Percentiles rank a stretch among this genome's conserved stretches.
Evolutionary conservation across 2,329 filamentous ascomycete genomes (phyloP).

Genomic region (Tolypocladium pustulatum): DNA sequence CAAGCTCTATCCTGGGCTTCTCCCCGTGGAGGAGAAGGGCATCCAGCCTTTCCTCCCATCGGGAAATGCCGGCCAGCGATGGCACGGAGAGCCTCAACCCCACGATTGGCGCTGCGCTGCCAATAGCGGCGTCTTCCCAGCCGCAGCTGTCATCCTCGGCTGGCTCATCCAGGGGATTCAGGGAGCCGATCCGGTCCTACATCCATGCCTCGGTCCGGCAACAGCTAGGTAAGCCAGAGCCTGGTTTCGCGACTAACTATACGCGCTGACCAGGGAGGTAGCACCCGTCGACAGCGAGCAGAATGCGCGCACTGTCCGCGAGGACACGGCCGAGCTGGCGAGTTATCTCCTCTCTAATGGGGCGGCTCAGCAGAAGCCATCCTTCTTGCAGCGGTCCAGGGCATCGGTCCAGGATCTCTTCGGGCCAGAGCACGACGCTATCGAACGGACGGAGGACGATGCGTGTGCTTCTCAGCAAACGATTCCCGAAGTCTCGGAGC

Average conservation of each 20-base stretch:
- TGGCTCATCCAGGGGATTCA: constrained; percentile 28
- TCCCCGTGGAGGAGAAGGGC: constrained; percentile 36
- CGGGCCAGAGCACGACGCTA: constrained; percentile 10
- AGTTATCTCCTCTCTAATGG: constrained; percentile 67
- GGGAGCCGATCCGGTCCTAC: constrained; percentile 62
- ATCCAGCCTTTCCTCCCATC: constrained; percentile 24
- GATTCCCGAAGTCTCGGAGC: constrained; percentile 52
- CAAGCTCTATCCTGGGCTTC: constrained; percentile 34
- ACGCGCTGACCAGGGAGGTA: constrained; percentile 13
- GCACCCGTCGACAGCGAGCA: constrained; percentile 56
- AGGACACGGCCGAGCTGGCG: constrained; percentile 80
- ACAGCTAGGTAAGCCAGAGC: constrained; percentile 36
- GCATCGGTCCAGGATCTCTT: constrained; percentile 17
- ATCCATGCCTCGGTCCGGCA: constrained; percentile 56
- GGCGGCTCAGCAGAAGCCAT: constrained; percentile 29
- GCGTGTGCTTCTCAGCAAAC: constrained; percentile 32
- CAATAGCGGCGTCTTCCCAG: constrained; percentile 8
- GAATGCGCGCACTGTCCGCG: constrained; percentile 68
- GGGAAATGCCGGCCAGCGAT: constrained; percentile 11
- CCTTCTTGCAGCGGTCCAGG: constrained; percentile 32
- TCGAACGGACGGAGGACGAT: constrained; percentile 11
- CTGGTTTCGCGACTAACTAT: not conserved
- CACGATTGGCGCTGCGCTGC: constrained; percentile 8
- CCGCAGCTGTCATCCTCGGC: constrained; percentile 28
- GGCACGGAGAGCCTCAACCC: constrained; percentile 15